Evolutionary conservation across 768 basidiomycete genomes (phyloP), one percentile per base, ranked within the genome.

Genomic region (Gloeostereum incarnatum): DNA sequence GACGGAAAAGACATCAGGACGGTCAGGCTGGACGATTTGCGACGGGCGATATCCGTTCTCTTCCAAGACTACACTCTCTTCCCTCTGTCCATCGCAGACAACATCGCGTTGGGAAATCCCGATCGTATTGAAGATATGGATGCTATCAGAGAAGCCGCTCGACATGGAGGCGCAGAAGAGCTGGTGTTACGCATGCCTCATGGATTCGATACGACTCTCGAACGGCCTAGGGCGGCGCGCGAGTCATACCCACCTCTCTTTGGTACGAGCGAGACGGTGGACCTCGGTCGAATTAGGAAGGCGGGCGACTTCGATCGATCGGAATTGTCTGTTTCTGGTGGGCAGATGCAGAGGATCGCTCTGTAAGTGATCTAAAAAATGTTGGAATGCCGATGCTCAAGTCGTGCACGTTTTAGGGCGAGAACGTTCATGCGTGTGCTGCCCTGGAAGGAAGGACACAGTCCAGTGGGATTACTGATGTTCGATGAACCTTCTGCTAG

Each of bases 41-140:
- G 82, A n/a, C 69, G 71, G n/a, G 68, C 75, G 2, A 73, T 75
- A 14, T 76, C 78, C 2, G 79, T 79, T 16, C 68, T 89, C 18
- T 87, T 87, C 57, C 85, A 89, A 51, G 85, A 89, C 53, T 87
- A 83, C 49, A 83, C 81, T 0, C 66, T 76, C 47, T 87, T 88
- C 52, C 85, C 85, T 0, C 61, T 89, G 29, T 81, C 84, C 16
- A 75, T 89, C 34, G 69, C 62, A 48, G 85, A 88, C 41, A 89
- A 88, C 50, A 87, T 88, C 39, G 76, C 69, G 0, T 63, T 87
- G 3, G 86, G 85, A 6, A 74, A 81, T 49, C 81, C 85, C 1
- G 51, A 65, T 9, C 55, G 73, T 43, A 61, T 63, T 1, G 45
- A 55, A 6, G 73, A 83, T 49, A 61, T 71, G 5, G 69, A 72